These are phyloP conservation scores for Aspergillus indologenus DNA, from an alignment of 495 filamentous ascomycete genomes.

Conservation along the genomic window DNA sequence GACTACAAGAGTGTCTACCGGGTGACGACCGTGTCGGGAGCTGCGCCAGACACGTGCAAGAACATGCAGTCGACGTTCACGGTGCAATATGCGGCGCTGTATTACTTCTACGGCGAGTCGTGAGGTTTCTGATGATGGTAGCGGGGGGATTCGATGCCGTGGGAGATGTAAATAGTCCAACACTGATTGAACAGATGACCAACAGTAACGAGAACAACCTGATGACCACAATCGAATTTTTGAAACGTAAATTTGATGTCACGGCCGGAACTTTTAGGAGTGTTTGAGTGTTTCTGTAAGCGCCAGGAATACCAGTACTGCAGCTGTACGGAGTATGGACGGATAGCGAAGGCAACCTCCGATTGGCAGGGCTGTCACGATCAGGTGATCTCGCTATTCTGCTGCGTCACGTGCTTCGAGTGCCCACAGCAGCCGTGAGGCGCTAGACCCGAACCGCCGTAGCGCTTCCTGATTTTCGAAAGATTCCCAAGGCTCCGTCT, in stretches of 20 bases:
- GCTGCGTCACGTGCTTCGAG: constrained; percentile 26
- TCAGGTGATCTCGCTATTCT: constrained; percentile 37
- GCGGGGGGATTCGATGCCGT: constrained; percentile 6
- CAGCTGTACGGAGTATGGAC: background rate
- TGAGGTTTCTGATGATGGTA: constrained; percentile 4
- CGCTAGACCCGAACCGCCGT: constrained; percentile 28
- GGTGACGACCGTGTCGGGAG: constrained; percentile 81
- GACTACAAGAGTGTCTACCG: constrained; percentile 74
- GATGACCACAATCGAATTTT: background rate
- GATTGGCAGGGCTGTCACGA: constrained; percentile 27
- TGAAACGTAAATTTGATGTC: background rate
- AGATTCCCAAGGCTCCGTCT: constrained; percentile 38
- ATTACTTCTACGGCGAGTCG: constrained; percentile 52
- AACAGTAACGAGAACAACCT: background rate
- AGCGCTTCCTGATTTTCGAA: constrained; percentile 48
- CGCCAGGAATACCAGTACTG: background rate
- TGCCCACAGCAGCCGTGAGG: constrained; percentile 13
- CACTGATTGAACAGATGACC: background rate
- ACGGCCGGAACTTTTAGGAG: background rate
- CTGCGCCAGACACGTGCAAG: constrained; percentile 70
- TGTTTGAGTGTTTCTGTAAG: constrained; percentile 2
- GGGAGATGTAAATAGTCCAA: constrained; percentile 8
- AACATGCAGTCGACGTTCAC: constrained; percentile 60
- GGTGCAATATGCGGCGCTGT: constrained; percentile 81
- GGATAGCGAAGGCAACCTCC: constrained; percentile 6